These are phyloP conservation scores for Cyclotella baltica DNA, from an alignment of 108 stramenopile genomes.

Conservation along the genomic window DNA sequence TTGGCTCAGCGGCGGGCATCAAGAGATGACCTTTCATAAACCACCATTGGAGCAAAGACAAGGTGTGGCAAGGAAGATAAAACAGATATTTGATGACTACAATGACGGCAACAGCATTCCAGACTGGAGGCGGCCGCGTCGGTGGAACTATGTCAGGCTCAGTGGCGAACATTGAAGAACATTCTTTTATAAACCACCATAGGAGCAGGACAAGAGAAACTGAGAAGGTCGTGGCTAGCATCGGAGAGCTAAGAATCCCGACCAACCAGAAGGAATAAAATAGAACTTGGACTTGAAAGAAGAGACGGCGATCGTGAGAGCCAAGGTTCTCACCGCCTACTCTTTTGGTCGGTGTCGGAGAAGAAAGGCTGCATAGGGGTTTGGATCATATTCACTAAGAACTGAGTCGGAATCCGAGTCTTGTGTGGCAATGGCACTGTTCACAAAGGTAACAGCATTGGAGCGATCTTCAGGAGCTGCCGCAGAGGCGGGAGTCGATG, in stretches of 20 bases:
- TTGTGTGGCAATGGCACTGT: background rate
- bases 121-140: background rate
- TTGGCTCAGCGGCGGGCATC: background rate
- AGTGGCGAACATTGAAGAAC: background rate
- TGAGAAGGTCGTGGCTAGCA: no score
- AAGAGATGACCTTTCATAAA: no score
- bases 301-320: slow-evolving; percentile 5
- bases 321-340: slow-evolving; percentile 4
- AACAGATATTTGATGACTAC: no score
- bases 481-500: no score
- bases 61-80: no score
- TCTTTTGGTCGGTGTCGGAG: background rate
- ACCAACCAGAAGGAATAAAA: background rate
- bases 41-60: no score
- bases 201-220: background rate
- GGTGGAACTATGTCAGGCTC: background rate
- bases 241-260: no score
- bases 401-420: background rate
- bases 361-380: background rate
- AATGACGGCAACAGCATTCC: background rate
- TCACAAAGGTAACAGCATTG: background rate
- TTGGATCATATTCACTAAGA: background rate
- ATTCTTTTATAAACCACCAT: slow-evolving; percentile 1
- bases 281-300: background rate
- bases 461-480: no score